Evolutionary conservation across 2,329 filamentous ascomycete genomes (phyloP).

Genomic region (Pestalotiopsis sp.): DNA sequence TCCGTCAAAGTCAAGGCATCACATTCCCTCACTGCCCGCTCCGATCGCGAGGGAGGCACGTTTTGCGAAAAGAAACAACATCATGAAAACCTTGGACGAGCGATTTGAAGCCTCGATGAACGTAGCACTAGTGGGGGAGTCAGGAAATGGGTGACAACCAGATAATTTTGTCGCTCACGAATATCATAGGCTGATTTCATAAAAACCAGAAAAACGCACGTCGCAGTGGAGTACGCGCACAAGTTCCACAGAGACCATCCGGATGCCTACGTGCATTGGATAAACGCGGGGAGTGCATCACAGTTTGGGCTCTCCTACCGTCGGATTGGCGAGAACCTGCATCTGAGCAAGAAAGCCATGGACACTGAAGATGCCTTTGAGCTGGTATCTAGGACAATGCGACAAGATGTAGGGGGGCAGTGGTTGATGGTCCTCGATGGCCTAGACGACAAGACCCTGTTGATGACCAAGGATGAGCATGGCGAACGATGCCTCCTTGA

Average conservation of each 20-base stretch:
- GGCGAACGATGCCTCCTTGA: background rate
- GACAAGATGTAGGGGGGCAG: background rate
- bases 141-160: background rate
- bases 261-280: background rate
- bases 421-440: conserved; percentile 10
- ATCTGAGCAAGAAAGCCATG: background rate
- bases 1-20: background rate
- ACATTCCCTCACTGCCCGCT: background rate
- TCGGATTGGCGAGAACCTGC: background rate
- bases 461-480: background rate
- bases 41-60: background rate
- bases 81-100: background rate
- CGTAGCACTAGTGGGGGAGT: background rate
- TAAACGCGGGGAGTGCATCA: background rate
- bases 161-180: background rate
- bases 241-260: background rate
- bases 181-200: background rate
- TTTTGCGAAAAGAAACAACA: background rate
- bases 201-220: background rate
- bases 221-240: background rate
- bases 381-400: background rate
- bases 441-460: background rate
- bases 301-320: conserved; percentile 1
- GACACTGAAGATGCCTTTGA: background rate
- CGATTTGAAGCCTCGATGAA: background rate